These are phyloP conservation scores for Pichia terricola DNA, from an alignment of 1,139 yeast genomes.

Conservation along the genomic window DNA sequence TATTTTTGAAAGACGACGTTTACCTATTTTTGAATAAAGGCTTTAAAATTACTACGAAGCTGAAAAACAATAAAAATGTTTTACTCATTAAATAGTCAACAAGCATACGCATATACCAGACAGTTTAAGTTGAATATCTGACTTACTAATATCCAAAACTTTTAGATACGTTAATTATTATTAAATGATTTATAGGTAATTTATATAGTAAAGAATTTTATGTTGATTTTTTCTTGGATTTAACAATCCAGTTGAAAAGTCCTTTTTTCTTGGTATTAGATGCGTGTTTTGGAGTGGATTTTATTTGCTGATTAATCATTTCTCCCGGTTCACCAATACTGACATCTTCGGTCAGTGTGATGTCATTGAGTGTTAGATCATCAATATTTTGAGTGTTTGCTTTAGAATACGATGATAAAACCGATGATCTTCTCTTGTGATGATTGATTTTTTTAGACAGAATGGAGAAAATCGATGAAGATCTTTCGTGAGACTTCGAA, in stretches of 20 bases:
- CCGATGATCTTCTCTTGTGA: constrained; percentile 20
- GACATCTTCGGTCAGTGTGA: constrained; percentile 18
- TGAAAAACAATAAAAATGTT: background rate
- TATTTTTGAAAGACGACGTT: background rate
- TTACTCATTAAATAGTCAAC: too few relatives aligned
- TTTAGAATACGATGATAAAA: constrained; percentile 10
- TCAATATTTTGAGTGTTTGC: constrained; percentile 14
- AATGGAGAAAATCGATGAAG: constrained; percentile 20
- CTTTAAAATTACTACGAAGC: background rate
- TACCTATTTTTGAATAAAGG: constrained; percentile 1
- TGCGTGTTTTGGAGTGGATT: background rate
- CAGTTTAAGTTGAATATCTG: too few relatives aligned
- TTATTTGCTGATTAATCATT: background rate
- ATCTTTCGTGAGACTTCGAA: constrained; percentile 15
- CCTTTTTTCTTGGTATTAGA: constrained; percentile 5
- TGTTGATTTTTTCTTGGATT: constrained; percentile 6
- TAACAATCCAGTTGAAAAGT: constrained; percentile 11
- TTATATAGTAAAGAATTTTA: too few relatives aligned
- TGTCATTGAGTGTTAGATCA: constrained; percentile 12
- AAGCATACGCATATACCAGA: too few relatives aligned
- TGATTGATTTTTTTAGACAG: constrained; percentile 19
- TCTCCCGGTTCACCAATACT: constrained; percentile 23
- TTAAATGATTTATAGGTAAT: too few relatives aligned
- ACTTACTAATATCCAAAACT: too few relatives aligned
- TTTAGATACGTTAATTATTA: too few relatives aligned